Base-by-base conservation (phyloP, 169 alveolate species). In the Nephromyces sp. region DNA sequence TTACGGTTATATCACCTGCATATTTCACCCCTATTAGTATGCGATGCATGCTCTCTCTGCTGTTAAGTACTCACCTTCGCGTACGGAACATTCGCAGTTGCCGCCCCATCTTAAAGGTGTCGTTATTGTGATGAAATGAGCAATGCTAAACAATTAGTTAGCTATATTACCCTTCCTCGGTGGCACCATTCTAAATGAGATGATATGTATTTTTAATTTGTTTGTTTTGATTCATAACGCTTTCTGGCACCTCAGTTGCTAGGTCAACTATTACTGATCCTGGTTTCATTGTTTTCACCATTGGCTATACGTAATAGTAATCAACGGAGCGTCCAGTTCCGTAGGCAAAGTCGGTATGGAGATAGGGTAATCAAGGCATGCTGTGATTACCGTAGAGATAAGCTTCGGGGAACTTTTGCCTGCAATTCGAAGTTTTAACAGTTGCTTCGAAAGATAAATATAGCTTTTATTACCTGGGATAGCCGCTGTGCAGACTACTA, bases 81-180 rank as follows among this genome's bases (percentile, higher is more conserved):
- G 57, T 43, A 43, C 15, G n/a, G n/a, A 43, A 43, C 25, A 43
- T 15, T 15, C 15, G n/a, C 25, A n/a, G n/a, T 43, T 43, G n/a
- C n/a, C 15, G 57, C 25, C 57, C 57, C 57, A 43, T 43, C 57
- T 43, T n/a, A 43, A 15, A 15, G n/a, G 25, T n/a, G 25, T 43
- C 57, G 15, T n/a, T n/a, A n/a, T n/a, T n/a, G n/a, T n/a, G n/a
- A n/a, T n/a, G n/a, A 43, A 43, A 91, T 84, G 78, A 43, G n/a
- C 92, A 85, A 31, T 92, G 80, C 70, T 91, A 93, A 24, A 93
- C 85, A 74, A 86, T 90, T 61, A 90, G 87, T 64, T 90, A 86
- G 24, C 97, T 96, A 71, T 91, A 81, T 53, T 90, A 84, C 65
- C 84, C 86, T 52, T 90, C 92, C 30, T 96, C 96, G 67, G 83